A percentile compares a stretch with the other conserved stretches of the same genome.
Conservation (phyloP, 768 basidiomycete genomes). For the Boletus subcaerulescens region DNA sequence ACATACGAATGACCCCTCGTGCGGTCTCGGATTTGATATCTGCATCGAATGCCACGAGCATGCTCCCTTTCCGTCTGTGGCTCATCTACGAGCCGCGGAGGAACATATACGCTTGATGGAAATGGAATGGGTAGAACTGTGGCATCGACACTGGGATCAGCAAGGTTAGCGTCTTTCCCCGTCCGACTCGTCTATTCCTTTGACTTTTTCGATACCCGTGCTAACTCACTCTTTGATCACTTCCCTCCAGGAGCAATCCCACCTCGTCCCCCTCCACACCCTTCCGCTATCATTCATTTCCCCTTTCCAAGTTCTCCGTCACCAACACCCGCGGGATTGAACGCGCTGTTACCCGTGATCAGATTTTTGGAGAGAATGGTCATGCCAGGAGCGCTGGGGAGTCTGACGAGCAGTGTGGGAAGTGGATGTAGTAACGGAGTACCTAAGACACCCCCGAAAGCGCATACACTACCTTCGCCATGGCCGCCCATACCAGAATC, state of each 20-base stretch:
- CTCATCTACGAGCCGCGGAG: slow-evolving; percentile 70
- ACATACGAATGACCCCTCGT: slow-evolving; percentile 39
- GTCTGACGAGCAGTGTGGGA: slow-evolving; percentile 7
- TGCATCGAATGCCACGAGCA: slow-evolving; percentile 87
- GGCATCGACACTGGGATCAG: slow-evolving; percentile 24
- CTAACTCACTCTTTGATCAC: slow-evolving; percentile 2
- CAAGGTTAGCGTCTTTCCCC: slow-evolving; percentile 3
- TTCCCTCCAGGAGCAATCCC: slow-evolving; percentile 32
- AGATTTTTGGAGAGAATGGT: slow-evolving; percentile 67
- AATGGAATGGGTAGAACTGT: slow-evolving; percentile 56
- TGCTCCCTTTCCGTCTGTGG: slow-evolving; percentile 66
- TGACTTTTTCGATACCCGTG: background rate
- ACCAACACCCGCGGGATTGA: slow-evolving; percentile 51
- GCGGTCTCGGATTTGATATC: slow-evolving; percentile 74
- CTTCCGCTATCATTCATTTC: slow-evolving; percentile 67
- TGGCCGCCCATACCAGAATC: slow-evolving; percentile 19
- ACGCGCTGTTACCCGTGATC: slow-evolving; percentile 59
- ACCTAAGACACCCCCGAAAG: slow-evolving; percentile 8
- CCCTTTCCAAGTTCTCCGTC: slow-evolving; percentile 71
- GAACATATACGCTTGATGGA: slow-evolving; percentile 71
- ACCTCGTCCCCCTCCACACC: slow-evolving; percentile 67
- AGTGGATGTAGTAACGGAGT: slow-evolving; percentile 1
- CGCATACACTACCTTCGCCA: slow-evolving; percentile 12
- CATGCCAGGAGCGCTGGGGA: slow-evolving; percentile 38
- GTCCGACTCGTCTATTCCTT: too few species aligned